Evolutionary conservation across 495 filamentous ascomycete genomes (phyloP).

Genomic region (Xylaria cubensis): DNA sequence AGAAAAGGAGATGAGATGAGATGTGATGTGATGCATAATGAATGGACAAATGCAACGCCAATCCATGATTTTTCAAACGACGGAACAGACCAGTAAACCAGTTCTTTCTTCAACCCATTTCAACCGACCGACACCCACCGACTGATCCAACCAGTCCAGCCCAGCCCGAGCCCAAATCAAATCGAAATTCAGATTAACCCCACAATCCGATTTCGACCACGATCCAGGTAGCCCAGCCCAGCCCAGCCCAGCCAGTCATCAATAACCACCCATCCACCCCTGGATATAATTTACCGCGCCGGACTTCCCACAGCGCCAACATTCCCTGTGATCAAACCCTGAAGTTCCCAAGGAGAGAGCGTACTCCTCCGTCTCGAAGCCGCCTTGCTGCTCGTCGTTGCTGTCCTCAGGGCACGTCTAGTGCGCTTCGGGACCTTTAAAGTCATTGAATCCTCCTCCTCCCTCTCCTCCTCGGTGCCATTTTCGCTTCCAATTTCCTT

Average conservation of each 20-base stretch:
- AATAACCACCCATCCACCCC: too few relatives aligned
- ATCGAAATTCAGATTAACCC: too few relatives aligned
- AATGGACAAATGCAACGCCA: background rate
- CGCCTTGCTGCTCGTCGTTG: conserved; percentile 50
- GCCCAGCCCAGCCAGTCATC: too few relatives aligned
- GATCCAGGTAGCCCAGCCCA: too few relatives aligned
- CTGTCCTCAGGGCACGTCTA: conserved; percentile 51
- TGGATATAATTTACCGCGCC: background rate
- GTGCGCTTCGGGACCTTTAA: conserved; percentile 40
- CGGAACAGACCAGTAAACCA: background rate
- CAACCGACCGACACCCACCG: background rate
- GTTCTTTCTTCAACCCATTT: background rate
- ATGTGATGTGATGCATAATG: conserved; percentile 4
- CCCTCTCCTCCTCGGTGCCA: too few relatives aligned
- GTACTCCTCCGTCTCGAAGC: conserved; percentile 70
- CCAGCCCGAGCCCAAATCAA: too few relatives aligned
- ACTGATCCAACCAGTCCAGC: background rate
- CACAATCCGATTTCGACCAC: background rate
- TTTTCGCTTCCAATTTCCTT: background rate
- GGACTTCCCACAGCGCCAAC: conserved; percentile 23
- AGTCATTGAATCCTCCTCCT: background rate
- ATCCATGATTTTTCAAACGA: too few relatives aligned
- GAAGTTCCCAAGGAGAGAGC: conserved; percentile 73
- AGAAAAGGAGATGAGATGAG: background rate
- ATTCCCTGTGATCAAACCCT: conserved; percentile 60